Evolutionary conservation across 1,284 basidiomycete genomes (phyloP).

Genomic region (Cutaneotrichosporon cutaneum): DNA sequence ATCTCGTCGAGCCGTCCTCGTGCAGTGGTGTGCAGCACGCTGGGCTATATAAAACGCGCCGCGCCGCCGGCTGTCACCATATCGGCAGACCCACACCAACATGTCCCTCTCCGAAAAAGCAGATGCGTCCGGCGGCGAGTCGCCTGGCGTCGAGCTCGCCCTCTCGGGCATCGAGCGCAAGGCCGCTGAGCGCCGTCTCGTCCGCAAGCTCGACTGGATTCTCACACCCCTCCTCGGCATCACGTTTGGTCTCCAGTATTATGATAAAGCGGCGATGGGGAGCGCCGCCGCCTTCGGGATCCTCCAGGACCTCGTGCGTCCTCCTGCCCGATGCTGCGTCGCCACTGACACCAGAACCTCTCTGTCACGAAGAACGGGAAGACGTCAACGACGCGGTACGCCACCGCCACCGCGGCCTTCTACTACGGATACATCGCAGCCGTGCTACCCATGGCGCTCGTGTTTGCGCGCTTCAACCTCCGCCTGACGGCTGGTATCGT

Average conservation of each 20-base stretch:
- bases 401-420: conserved; percentile 53
- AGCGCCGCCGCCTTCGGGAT: conserved; percentile 58
- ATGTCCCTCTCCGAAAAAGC: neutral
- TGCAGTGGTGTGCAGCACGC: neutral
- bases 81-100: neutral
- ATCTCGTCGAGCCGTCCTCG: neutral
- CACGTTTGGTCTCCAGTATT: conserved; percentile 55
- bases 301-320: conserved; percentile 52
- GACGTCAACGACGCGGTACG: conserved; percentile 46
- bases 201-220: conserved; percentile 47
- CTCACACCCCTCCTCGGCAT: conserved; percentile 55
- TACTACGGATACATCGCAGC: conserved; percentile 57
- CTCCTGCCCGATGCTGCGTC: too few species aligned
- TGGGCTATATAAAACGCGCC: neutral
- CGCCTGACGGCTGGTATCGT: conserved; percentile 44
- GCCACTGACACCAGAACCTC: conserved; percentile 32
- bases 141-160: neutral
- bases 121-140: neutral
- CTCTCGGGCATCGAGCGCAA: conserved; percentile 3
- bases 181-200: conserved; percentile 22
- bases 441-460: conserved; percentile 53
- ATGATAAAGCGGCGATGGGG: conserved; percentile 57
- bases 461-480: conserved; percentile 55
- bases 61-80: neutral
- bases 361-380: conserved; percentile 44